These are phyloP conservation scores for Candida nemodendra DNA, from an alignment of 805 yeast genomes.

Conservation along the genomic window DNA sequence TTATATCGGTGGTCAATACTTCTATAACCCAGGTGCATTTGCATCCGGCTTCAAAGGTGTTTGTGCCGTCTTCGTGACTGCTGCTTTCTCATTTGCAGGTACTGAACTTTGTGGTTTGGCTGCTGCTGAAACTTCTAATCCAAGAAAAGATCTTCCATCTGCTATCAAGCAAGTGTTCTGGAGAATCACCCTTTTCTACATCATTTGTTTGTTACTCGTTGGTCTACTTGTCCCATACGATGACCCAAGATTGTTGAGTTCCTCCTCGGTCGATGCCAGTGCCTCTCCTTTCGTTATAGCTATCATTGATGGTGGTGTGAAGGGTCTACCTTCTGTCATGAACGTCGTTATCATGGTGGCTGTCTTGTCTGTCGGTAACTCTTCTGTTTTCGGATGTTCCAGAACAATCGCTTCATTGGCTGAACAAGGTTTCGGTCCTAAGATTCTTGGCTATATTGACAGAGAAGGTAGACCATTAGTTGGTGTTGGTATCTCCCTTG, in stretches of 20 bases:
- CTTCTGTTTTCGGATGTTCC: constrained; percentile 71
- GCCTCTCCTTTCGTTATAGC: constrained; percentile 81
- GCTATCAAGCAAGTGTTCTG: constrained; percentile 67
- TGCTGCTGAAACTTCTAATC: constrained; percentile 64
- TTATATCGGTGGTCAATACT: constrained; percentile 57
- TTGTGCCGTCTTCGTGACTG: constrained; percentile 61
- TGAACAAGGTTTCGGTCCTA: constrained; percentile 69
- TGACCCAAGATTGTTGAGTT: constrained; percentile 44
- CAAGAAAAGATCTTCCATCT: constrained; percentile 58
- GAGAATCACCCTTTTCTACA: constrained; percentile 59
- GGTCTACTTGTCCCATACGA: constrained; percentile 63
- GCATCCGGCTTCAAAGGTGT: constrained; percentile 59
- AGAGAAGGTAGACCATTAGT: constrained; percentile 74
- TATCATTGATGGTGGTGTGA: constrained; percentile 57
- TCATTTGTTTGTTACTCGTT: constrained; percentile 50
- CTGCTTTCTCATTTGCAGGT: constrained; percentile 65
- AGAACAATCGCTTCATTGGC: constrained; percentile 68
- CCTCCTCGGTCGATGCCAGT: constrained; percentile 48
- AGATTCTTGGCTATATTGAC: constrained; percentile 64
- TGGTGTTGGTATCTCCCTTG: constrained; percentile 56
- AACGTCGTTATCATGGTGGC: constrained; percentile 73
- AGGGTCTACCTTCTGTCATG: constrained; percentile 67
- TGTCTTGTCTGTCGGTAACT: constrained; percentile 74
- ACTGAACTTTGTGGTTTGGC: constrained; percentile 65
- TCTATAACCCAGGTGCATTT: constrained; percentile 60